Base-by-base conservation (phyloP, 1,139 yeast species). In the Yamadazyma jaroonii region DNA sequence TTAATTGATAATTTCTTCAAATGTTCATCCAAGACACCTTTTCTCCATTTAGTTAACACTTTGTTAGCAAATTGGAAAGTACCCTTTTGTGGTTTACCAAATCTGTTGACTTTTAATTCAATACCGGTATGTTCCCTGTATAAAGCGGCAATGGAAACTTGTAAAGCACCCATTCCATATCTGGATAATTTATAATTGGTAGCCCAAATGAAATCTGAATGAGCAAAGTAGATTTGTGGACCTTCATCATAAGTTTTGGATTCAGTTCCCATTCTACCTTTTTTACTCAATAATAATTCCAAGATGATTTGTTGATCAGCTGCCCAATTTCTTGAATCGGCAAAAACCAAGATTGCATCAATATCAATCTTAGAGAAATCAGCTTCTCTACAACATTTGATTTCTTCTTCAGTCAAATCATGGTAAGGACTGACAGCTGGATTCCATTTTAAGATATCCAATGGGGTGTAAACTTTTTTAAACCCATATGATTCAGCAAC, bases 151-250 rank as follows among this genome's bases (percentile, higher is more conserved):
- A 84, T 81, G 11, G 92, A 82, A 34, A 85, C 90, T 59, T 84
- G 94, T 49, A 85, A 69, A 2, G 95, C 95, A 46, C 95, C 95
- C 94, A 85, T 85, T 46, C 95, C 95, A 57, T 85, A 84, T 59
- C 95, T 72, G 20, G 86, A 79, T 44, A 84, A 71, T 49, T 78
- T 81, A 56, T 85, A 85, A 58, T 85, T 84, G 12, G 95, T 86
- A 10, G 95, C 88, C 95, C 95, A 85, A 41, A 85, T 85, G 53
- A 85, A 84, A 61, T 85, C 95, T 21, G 90, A 83, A 59, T 86
- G 95, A 24, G 95, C 94, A 68, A 85, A 86, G 62, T 82, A 86
- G 44, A 86, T 79, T 40, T 79, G 77, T 15, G 94, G 94, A 34
- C 94, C 94, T 52, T 85, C 88, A 42, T 79, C 83, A 55, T 61